Evolutionary conservation across 2,329 filamentous ascomycete species (phyloP), one percentile per base, ranked within the genome.

Genomic region (Hypoxylon sp.): DNA sequence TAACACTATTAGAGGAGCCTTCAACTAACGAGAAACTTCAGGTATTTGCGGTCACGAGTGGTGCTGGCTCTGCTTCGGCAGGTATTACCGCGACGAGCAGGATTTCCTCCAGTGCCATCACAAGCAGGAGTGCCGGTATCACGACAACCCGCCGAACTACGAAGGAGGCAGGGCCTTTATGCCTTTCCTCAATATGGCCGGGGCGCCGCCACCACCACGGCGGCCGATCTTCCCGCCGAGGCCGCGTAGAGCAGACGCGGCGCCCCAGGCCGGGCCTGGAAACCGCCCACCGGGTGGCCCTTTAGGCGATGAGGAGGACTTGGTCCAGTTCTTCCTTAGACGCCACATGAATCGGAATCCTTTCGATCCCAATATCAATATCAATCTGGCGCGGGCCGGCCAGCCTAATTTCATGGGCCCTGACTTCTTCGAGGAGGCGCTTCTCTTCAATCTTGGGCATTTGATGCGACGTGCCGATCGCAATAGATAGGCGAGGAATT

Each of bases 41-140:
- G 71, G 72, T 25, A 47, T 70, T 5, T 82, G 80, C 51, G 75
- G 78, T 5, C 76, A 80, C 32, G 75, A 81, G 51, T 81, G 78
- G 78, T 81, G 79, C 65, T 81, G 80, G 67, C 16, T 78, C 8
- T 82, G 80, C 65, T 70, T 73, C 7, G 75, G 68, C 0, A 54
- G 70, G 2, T 81, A 75, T 58, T 70, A 72, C 27, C 65, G 61
- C 34, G 73, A 76, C 51, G 41, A 63, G 3, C 58, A 70, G 6
- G 71, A 73, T 16, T 73, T 77, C 30, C 72, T 78, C 1, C 70
- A 69, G 19, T 81, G 78, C 51, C 70, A 69, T 0, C 79, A 81
- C 66, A 73, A 70, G 8, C 47, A 46, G 2, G 68, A 68, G 16
- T 81, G 79, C 25, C 61, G 34, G 5, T 73, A 75, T 47, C 61